Evolutionary conservation across 306 rosid species (phyloP).

Genomic region (Carpinus fangiana): DNA sequence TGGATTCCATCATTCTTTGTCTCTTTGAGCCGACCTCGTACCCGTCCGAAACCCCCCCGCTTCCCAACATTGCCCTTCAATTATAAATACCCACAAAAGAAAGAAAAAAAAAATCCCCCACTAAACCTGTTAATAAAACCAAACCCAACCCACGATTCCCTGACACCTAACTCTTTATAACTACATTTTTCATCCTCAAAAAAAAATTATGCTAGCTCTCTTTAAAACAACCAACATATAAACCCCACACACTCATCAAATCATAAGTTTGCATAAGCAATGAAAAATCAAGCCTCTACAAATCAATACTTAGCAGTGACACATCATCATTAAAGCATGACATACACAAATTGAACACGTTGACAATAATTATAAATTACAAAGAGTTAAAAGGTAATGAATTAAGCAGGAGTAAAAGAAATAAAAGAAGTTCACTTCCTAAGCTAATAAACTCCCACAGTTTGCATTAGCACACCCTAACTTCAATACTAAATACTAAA

Average conservation of each 20-base stretch:
- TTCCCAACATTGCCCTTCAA: constrained; percentile 99
- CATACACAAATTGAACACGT: not conserved
- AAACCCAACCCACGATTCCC: constrained; percentile 86
- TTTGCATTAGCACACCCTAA: not conserved
- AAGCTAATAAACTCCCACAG: not conserved
- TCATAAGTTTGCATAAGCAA: not conserved
- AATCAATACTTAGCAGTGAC: not conserved
- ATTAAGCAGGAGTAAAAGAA: not conserved
- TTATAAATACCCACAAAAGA: constrained; percentile 72
- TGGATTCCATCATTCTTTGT: constrained; percentile 99
- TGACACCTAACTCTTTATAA: constrained; percentile 55
- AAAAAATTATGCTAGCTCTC: constrained; percentile 6
- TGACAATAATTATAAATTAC: not conserved
- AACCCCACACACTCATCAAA: constrained; percentile 9
- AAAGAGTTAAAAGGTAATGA: not conserved
- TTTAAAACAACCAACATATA: not conserved
- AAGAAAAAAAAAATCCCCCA: constrained; percentile 71
- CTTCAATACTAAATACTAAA: not conserved
- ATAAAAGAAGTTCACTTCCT: not conserved
- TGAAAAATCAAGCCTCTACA: not conserved
- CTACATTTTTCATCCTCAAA: constrained; percentile 29
- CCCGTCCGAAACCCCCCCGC: constrained; percentile 99
- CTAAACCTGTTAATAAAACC: constrained; percentile 96
- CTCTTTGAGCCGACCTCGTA: constrained; percentile 99
- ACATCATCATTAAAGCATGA: not conserved